Percentiles rank a stretch among this genome's conserved stretches.
Evolutionary conservation across 257 asterid genomes (phyloP).

Genomic region (Solanum boliviense): DNA sequence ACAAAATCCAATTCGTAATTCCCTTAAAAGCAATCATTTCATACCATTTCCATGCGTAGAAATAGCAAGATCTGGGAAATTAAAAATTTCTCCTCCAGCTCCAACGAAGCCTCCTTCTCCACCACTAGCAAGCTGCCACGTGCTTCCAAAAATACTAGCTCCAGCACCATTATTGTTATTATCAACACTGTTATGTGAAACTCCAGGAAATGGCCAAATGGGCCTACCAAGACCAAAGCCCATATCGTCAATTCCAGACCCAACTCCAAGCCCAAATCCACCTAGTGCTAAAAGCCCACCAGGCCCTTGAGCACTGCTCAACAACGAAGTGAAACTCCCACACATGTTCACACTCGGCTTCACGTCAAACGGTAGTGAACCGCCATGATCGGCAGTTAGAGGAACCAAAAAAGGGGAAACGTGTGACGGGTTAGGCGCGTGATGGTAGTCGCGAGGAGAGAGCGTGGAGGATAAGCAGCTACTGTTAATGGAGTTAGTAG

Average conservation of each 20-base stretch:
- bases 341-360: constrained; percentile 17
- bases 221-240: constrained; percentile 61
- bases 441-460: constrained; percentile 40
- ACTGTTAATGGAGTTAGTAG: neutral
- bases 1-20: neutral
- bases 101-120: constrained; percentile 38
- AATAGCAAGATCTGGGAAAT: constrained; percentile 61
- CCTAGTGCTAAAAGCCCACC: constrained; percentile 54
- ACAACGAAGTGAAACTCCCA: constrained; percentile 66
- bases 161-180: constrained; percentile 17
- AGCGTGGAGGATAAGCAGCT: constrained; percentile 6
- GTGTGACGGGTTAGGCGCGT: constrained; percentile 12
- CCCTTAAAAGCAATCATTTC: constrained; percentile 18
- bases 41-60: constrained; percentile 44
- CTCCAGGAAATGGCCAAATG: constrained; percentile 51
- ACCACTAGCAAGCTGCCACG: constrained; percentile 69
- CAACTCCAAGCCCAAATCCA: constrained; percentile 51
- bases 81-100: constrained; percentile 36
- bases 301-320: constrained; percentile 37
- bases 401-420: constrained; percentile 36
- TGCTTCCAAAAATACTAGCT: constrained; percentile 12
- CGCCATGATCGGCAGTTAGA: constrained; percentile 15
- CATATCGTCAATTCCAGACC: constrained; percentile 42
- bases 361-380: constrained; percentile 5
- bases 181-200: neutral